A percentile compares a stretch with the other conserved stretches of the same genome.
Conservation (phyloP, 75 land plant species). For the Cryptomeria japonica region DNA sequence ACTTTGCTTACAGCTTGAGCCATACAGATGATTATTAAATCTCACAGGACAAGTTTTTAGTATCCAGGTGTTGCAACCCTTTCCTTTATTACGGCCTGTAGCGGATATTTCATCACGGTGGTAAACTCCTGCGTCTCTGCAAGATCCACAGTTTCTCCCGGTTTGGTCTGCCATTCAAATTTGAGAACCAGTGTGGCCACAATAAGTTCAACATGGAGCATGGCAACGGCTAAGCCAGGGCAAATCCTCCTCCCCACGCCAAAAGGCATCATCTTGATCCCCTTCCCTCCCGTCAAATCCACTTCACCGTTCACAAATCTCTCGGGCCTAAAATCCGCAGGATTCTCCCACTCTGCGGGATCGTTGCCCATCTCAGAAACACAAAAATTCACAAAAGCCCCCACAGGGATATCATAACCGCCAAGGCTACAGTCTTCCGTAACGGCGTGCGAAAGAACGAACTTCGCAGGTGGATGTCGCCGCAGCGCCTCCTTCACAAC, state of each 20-base stretch:
- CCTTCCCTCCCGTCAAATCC: too few relatives aligned
- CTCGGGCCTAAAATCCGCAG: slow-evolving; percentile 36
- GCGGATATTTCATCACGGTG: not conserved
- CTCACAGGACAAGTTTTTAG: too few relatives aligned
- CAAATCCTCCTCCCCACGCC: slow-evolving; percentile 29
- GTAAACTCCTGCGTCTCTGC: not conserved
- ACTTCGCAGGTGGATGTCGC: slow-evolving; percentile 55
- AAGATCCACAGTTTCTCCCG: too few relatives aligned
- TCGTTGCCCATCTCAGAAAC: slow-evolving; percentile 31
- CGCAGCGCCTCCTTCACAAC: slow-evolving; percentile 33
- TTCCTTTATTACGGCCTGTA: not conserved
- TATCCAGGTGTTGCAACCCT: not conserved
- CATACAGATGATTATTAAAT: too few relatives aligned
- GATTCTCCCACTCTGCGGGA: slow-evolving; percentile 31
- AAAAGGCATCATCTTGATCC: slow-evolving; percentile 19
- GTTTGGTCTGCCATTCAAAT: too few relatives aligned
- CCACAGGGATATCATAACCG: slow-evolving; percentile 34
- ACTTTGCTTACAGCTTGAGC: too few relatives aligned
- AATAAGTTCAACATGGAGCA: not conserved
- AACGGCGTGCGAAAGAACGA: slow-evolving; percentile 55
- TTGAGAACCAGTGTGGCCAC: too few relatives aligned
- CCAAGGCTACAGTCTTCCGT: slow-evolving; percentile 52
- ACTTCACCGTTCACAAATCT: slow-evolving; percentile 22
- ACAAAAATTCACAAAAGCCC: slow-evolving; percentile 33
- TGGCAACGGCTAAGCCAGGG: slow-evolving; percentile 17